Base-by-base conservation (phyloP, 768 basidiomycete genomes). In the Tricholoma furcatifolium region DNA sequence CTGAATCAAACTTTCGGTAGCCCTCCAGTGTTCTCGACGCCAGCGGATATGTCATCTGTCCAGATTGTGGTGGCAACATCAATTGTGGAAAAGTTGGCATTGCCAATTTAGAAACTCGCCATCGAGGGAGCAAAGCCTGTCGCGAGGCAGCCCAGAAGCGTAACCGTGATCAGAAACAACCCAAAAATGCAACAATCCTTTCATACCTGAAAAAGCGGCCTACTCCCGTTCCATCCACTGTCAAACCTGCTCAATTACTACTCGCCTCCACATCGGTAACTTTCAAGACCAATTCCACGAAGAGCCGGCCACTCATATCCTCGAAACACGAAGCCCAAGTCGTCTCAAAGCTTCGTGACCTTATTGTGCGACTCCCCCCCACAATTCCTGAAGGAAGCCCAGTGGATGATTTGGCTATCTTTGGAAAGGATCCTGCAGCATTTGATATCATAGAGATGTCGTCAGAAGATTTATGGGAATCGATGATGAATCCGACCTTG, bases 381-480 rank as follows among this genome's bases (percentile, higher is more conserved):
- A 53, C 24, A 12, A 38, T 61, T 27, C 51, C 50, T 6, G 57
- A 61, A 43, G 57, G 50, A 24, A 18, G 50, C 11, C 42, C 36
- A 2, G 15, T 24, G 15, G 55, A 56, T 39, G 42, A 18, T 11
- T 41, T 61, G 17, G 58, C 51, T 17, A 43, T 44, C 14, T 59
- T 60, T 52, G 45, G 21, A 40, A 30, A 38, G 47, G 45, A 60
- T 34, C 58, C 61, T 15, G 9, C 18, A 12, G 30, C 14, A 12
- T 52, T 46, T 35, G 55, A 57, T 42, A 42, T 56, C 23, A 14
- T 23, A 5, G 38, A 21, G 11, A 15, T 53, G 1, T 15, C 30
- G n/a, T 34, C 15, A 8, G 53, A 62, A 14, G 60, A 60, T 43
- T 47, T 65, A 4, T 65, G 64, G 64, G 62, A 63, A 34, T 52